Conservation (phyloP, 2,329 filamentous ascomycete genomes). For the Beauveria medogensis region DNA sequence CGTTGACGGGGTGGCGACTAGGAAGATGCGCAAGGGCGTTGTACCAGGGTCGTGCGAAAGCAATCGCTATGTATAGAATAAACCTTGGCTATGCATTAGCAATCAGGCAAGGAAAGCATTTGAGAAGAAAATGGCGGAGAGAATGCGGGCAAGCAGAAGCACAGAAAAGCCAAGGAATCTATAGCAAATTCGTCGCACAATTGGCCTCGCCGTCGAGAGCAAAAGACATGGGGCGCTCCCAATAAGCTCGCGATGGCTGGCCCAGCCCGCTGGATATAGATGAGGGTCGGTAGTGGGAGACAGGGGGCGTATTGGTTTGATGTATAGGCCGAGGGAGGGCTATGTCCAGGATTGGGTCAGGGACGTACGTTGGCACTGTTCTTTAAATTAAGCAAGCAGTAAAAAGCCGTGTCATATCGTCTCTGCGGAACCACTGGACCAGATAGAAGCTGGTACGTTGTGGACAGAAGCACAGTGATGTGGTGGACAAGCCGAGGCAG, state of each 20-base stretch:
- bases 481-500: neutral
- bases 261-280: slow-evolving; percentile 5
- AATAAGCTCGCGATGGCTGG: neutral
- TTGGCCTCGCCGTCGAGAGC: neutral
- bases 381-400: neutral
- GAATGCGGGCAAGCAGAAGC: neutral
- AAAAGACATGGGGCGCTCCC: neutral
- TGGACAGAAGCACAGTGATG: neutral
- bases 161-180: neutral
- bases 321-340: neutral
- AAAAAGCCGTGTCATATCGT: slow-evolving; percentile 7
- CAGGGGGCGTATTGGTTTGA: slow-evolving; percentile 5
- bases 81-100: slow-evolving; percentile 2
- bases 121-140: neutral
- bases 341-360: neutral
- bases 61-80: slow-evolving; percentile 6
- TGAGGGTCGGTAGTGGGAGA: slow-evolving; percentile 2
- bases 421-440: neutral
- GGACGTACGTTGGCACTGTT: neutral
- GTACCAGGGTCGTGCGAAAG: slow-evolving; percentile 4
- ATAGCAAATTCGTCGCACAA: neutral
- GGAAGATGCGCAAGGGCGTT: neutral
- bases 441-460: slow-evolving; percentile 1
- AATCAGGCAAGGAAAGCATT: neutral
- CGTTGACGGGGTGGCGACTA: neutral